Evolutionary conservation across 75 land plant species (phyloP).

Genomic region (Gnetum montanum): DNA sequence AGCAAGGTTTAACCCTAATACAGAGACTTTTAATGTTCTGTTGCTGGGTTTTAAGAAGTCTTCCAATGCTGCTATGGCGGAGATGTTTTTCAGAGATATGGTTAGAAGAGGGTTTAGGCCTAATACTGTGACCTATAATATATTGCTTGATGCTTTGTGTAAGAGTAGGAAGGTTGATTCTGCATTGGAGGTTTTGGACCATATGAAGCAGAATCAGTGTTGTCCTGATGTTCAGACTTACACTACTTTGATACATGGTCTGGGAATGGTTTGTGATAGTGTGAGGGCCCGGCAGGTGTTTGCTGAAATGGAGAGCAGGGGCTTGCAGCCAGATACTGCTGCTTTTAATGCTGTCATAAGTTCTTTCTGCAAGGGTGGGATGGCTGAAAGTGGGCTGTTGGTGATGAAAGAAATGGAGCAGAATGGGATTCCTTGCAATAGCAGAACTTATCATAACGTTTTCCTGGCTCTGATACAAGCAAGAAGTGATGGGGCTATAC

Average conservation of each 20-base stretch:
- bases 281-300: constrained; percentile 31
- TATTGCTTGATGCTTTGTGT: constrained; percentile 60
- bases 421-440: constrained; percentile 37
- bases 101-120: constrained; percentile 46
- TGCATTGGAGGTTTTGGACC: constrained; percentile 32
- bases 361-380: constrained; percentile 25
- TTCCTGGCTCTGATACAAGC: constrained; percentile 33
- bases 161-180: constrained; percentile 35
- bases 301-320: constrained; percentile 28
- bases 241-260: constrained; percentile 63
- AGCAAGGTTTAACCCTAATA: constrained; percentile 21
- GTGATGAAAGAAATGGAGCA: constrained; percentile 53
- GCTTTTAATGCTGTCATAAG: constrained; percentile 55
- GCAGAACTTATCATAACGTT: constrained; percentile 58
- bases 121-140: constrained; percentile 34
- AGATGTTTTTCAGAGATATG: constrained; percentile 51
- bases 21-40: constrained; percentile 39
- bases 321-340: constrained; percentile 24
- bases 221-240: constrained; percentile 38
- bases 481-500: constrained; percentile 23
- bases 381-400: constrained; percentile 24
- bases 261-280: constrained; percentile 34
- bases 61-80: constrained; percentile 32
- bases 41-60: constrained; percentile 54
- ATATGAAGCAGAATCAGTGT: constrained; percentile 28